Evolutionary conservation across 2,329 filamentous ascomycete genomes (phyloP).

Genomic region (Fusarium heterosporum): DNA sequence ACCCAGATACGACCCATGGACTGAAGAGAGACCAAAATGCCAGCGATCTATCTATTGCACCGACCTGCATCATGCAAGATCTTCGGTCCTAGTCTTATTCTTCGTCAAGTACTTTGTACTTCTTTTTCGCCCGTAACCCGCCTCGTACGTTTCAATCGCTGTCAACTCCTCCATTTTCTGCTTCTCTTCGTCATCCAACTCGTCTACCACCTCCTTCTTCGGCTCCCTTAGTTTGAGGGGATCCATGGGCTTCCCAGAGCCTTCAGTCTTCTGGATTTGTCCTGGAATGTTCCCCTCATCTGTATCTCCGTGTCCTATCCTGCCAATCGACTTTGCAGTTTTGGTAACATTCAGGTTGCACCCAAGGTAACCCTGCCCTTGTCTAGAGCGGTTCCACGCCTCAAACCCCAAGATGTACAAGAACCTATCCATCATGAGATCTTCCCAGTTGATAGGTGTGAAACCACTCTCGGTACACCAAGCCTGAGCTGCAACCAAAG

Average conservation of each 20-base stretch:
- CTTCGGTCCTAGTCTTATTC: neutral
- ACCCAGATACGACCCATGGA: too few relatives aligned
- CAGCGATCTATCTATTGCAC: too few relatives aligned
- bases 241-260: neutral
- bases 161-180: neutral
- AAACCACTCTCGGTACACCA: neutral
- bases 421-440: neutral
- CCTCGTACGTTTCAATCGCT: neutral
- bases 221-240: constrained; percentile 7
- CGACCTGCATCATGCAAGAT: neutral
- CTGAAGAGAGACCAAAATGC: too few relatives aligned
- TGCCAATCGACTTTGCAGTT: neutral
- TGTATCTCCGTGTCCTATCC: rapidly evolving
- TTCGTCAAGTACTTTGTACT: neutral
- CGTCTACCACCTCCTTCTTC: neutral
- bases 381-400: constrained; percentile 7
- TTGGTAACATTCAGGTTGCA: constrained; percentile 7
- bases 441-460: neutral
- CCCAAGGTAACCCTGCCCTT: neutral
- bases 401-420: neutral
- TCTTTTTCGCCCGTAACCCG: constrained; percentile 4
- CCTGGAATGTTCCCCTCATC: rapidly evolving
- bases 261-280: rapidly evolving
- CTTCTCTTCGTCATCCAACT: neutral
- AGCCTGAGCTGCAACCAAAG: neutral